phyloP scores from a whole-genome alignment of 2,329 filamentous ascomycete genomes.

The Dothideomycetes sp. region DNA sequence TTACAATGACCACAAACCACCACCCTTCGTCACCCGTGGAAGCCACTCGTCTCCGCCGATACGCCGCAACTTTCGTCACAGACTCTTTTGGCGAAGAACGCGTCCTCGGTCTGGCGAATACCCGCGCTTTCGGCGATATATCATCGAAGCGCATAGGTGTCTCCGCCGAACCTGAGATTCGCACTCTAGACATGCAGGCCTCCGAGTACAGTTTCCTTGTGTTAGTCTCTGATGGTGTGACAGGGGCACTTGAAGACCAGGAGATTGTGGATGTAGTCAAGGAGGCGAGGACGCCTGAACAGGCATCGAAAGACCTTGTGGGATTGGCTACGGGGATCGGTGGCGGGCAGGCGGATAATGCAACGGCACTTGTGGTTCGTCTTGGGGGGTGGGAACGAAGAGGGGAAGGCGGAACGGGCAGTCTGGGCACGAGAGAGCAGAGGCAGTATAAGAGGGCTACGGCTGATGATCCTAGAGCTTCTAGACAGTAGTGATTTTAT shows the following conservation, averaged over 20 bases:
- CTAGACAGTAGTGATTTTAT: too few species aligned
- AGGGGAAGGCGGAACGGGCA: slow-evolving; percentile 76
- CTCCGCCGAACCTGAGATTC: slow-evolving; percentile 83
- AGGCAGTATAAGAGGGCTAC: slow-evolving; percentile 73
- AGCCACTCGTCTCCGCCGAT: slow-evolving; percentile 71
- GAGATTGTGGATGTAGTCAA: slow-evolving; percentile 95
- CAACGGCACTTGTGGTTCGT: slow-evolving; percentile 51
- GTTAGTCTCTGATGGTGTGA: slow-evolving; percentile 80
- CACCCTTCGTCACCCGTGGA: slow-evolving; percentile 83
- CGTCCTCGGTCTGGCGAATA: slow-evolving; percentile 87
- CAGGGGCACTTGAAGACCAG: slow-evolving; percentile 75
- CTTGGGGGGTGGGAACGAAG: slow-evolving; percentile 57
- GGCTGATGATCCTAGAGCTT: slow-evolving; percentile 68
- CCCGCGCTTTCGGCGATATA: slow-evolving; percentile 88
- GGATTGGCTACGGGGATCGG: slow-evolving; percentile 81
- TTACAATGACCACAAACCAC: slow-evolving; percentile 80
- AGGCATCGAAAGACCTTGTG: slow-evolving; percentile 69
- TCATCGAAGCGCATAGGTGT: slow-evolving; percentile 85
- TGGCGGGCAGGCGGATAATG: slow-evolving; percentile 50
- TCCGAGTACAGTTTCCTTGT: slow-evolving; percentile 86
- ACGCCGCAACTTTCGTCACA: slow-evolving; percentile 76
- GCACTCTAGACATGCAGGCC: slow-evolving; percentile 64
- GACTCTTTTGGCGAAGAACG: slow-evolving; percentile 97
- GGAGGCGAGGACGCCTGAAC: slow-evolving; percentile 81
- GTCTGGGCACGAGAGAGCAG: slow-evolving; percentile 83